Evolutionary conservation across 371 early-diverging fungal species (phyloP), one percentile per base, ranked within the genome.

Genomic region (Homolaphlyctis polyrhiza): DNA sequence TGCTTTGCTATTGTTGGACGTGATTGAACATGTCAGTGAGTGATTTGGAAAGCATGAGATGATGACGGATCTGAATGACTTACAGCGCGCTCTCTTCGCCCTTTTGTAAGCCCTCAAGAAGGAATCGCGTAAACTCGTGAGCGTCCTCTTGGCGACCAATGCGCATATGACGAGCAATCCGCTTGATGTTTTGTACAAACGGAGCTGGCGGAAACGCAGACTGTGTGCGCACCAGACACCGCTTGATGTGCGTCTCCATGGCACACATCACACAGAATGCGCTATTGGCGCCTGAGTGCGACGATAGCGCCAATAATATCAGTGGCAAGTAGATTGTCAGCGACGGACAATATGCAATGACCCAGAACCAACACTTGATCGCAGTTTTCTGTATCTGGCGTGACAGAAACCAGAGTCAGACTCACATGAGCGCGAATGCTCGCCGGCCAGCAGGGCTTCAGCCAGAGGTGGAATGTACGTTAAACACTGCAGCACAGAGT

Each of bases 81-180:
- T 27, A 55, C 55, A 5, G 3, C n/a, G 6, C 55, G n/a, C 11
- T 33, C 4, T 3, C 47, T 25, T 55, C 55, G 57, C 74, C 78
- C 68, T 80, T 80, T 62, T 71, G 67, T 11, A 71, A 47, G 1
- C 66, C 68, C 30, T 89, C 90, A 4, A 95, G 66, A n/a, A 94
- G 67, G 60, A 85, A 83, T 50, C 92, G 78, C 30, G 90, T 72
- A 63, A 94, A 91, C 75, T 95, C 96, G 71, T 95, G 94, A 6
- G 94, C 84, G 66, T 95, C 96, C 62, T 94, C 96, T 70, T 95
- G 94, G 21, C 89, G 71, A 18, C 93, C 91, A 2, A 89, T 66
- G 23, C 86, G 79, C 74, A 95, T 82, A 43, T 87, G 88, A 64
- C 82, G 85, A 39, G 92, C 90, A 21, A 95, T 83, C 25, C 87